Evolutionary conservation across 148 eudicot species (phyloP).

Genomic region (Chenopodium quinoa): DNA sequence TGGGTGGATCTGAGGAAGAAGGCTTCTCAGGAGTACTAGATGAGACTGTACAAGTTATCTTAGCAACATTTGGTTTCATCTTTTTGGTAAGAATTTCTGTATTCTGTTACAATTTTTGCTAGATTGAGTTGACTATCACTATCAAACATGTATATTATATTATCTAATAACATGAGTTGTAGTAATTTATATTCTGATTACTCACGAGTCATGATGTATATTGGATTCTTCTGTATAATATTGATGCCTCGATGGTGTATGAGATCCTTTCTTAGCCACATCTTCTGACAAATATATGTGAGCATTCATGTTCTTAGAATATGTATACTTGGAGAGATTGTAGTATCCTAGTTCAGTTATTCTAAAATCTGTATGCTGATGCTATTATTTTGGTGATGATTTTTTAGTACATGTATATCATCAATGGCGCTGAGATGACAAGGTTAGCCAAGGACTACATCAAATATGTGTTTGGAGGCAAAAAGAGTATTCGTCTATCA

Average conservation of each 20-base stretch:
- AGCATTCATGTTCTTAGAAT: neutral
- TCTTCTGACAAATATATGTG: neutral
- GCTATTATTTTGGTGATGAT: neutral
- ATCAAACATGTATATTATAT: neutral
- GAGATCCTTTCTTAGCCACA: neutral
- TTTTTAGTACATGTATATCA: slow-evolving; percentile 68
- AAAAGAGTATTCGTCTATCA: slow-evolving; percentile 51
- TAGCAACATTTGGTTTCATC: slow-evolving; percentile 66
- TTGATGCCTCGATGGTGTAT: neutral
- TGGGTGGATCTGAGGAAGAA: slow-evolving; percentile 47
- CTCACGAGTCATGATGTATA: neutral
- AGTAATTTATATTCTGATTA: no score
- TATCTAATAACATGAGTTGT: neutral
- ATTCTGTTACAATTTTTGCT: neutral
- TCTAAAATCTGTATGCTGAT: slow-evolving; percentile 3
- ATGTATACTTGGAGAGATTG: neutral
- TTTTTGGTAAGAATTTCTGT: slow-evolving; percentile 52
- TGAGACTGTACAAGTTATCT: slow-evolving; percentile 55
- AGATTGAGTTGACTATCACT: neutral
- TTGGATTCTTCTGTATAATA: neutral
- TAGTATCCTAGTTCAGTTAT: neutral
- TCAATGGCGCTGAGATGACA: slow-evolving; percentile 54
- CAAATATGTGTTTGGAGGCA: slow-evolving; percentile 41
- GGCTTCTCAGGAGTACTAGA: slow-evolving; percentile 41
- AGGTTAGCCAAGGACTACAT: slow-evolving; percentile 46